Conservation (phyloP, 495 filamentous ascomycete genomes). For the Daldinia vernicosa region DNA sequence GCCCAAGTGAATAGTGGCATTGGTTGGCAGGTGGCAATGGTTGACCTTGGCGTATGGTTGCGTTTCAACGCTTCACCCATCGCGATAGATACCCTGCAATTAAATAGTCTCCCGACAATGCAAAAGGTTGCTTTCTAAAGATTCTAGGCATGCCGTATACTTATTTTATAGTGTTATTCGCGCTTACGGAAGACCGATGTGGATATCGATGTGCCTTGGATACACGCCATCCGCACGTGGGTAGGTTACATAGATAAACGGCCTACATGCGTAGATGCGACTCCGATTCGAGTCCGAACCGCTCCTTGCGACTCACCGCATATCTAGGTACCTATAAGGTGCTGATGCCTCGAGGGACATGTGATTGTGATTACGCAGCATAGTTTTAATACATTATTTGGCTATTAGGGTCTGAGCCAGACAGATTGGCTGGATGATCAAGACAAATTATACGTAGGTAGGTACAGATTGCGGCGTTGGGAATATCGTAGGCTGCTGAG, state of each 20-base stretch:
- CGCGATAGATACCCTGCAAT: conserved; percentile 44
- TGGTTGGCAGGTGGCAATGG: conserved; percentile 39
- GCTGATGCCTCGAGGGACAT: not conserved
- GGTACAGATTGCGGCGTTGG: not conserved
- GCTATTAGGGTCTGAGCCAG: conserved; percentile 4
- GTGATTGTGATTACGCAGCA: conserved; percentile 4
- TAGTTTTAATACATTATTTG: not conserved
- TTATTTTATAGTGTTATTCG: not conserved
- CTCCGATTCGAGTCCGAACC: not conserved
- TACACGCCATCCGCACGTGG: not conserved
- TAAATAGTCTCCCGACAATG: conserved; percentile 33
- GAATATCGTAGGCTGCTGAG: not conserved
- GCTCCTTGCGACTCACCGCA: not conserved
- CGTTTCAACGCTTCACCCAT: conserved; percentile 40
- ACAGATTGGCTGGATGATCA: conserved; percentile 26
- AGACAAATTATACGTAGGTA: not conserved
- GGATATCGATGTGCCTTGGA: not conserved
- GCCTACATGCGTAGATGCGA: not conserved
- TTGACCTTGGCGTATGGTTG: conserved; percentile 48
- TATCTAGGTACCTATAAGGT: not conserved
- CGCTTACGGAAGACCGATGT: not conserved
- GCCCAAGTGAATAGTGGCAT: conserved; percentile 26
- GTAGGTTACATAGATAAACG: not conserved
- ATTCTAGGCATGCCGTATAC: not conserved
- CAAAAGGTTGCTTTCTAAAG: not conserved